Base-by-base conservation (phyloP, 2,329 filamentous ascomycete species). In the Fusarium sp. region DNA sequence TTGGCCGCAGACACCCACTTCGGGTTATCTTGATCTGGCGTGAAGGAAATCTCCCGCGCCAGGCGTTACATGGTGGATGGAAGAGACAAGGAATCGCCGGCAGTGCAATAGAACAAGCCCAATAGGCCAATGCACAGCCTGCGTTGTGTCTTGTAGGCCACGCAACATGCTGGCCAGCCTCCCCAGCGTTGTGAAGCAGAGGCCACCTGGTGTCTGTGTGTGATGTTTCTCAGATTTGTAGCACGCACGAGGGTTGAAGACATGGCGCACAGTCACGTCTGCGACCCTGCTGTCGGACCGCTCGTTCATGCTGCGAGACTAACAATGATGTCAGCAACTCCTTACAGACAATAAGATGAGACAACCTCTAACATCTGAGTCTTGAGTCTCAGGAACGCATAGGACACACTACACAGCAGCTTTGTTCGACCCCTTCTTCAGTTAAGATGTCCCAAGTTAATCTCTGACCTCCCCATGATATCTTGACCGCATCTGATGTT, bases 401-500 rank as follows among this genome's bases (percentile, higher is more conserved):
- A 19, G 30, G 19, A 41, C 28, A 31, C 25, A 13, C 48, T 49
- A 25, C 49, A 25, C 34, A 41, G 25, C 34, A 23, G 23, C 13
- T 26, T 31, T 31, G n/a, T 21, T 37, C 18, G 26, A 28, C 50
- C 55, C 39, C 50, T 58, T 56, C 58, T 43, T 69, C 41, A 48
- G 46, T 58, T 61, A 25, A 48, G 55, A 51, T 58, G 65, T 55
- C 55, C 64, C 45, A 55, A 61, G 63, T 67, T 60, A 62, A 67
- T 57, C 53, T 74, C 63, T 57, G 34, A 19, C 62, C 49, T 49
- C 66, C 66, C 64, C 63, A 63, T 61, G 61, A 67, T 61, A 56
- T 48, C 65, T 75, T 75, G 71, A 71, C 73, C 71, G 69, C 71
- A 73, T 63, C 49, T 58, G 67, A 65, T 65, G 26, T 43, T 65